Evolutionary conservation across 768 basidiomycete species (phyloP), one percentile per base, ranked within the genome.

Genomic region (Psilocybe cubensis): DNA sequence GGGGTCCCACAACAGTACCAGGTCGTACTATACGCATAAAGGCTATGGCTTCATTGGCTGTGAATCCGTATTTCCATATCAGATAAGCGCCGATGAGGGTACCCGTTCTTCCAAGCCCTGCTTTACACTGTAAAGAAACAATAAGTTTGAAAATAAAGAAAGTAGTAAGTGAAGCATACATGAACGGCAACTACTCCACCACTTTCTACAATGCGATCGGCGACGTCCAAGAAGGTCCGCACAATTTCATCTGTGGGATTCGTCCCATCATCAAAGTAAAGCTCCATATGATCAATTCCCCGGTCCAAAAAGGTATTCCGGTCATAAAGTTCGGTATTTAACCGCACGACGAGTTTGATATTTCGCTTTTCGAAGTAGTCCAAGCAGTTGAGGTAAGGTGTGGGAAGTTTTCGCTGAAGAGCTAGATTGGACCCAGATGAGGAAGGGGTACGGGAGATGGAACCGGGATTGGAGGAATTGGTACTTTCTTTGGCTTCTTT

Each of bases 1-100:
- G 92, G 18, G 92, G 92, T 11, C 93, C 93, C 49, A 96, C 94
- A 42, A 95, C 93, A 56, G 89, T 90, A 5, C 95, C 96, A 2
- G 97, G 97, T 43, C 97, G 87, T 54, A 97, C 88, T 63, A 99
- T 93, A 18, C 97, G 89, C 97, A 98, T 98, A 74, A 96, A 98
- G 0, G 91, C 97, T 55, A 98, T 98, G 4, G 91, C 97, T 74
- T 98, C 94, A 49, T 88, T 84, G 1, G 96, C 96, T 17, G 95
- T 94, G 70, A 99, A 99, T 20, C 92, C 93, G 66, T 98, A 96
- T 73, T 98, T 98, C 92, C 97, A 99, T 59, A 97, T 92, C 54
- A 99, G 83, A 79, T 98, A 98, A 8, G 96, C 97, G 31, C 97
- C 97, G 59, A 99, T 96, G 57, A 99, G 80, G 3, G 95, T 96